Evolutionary conservation across 2,329 filamentous ascomycete species (phyloP).

Genomic region (Ramularia endophylla): DNA sequence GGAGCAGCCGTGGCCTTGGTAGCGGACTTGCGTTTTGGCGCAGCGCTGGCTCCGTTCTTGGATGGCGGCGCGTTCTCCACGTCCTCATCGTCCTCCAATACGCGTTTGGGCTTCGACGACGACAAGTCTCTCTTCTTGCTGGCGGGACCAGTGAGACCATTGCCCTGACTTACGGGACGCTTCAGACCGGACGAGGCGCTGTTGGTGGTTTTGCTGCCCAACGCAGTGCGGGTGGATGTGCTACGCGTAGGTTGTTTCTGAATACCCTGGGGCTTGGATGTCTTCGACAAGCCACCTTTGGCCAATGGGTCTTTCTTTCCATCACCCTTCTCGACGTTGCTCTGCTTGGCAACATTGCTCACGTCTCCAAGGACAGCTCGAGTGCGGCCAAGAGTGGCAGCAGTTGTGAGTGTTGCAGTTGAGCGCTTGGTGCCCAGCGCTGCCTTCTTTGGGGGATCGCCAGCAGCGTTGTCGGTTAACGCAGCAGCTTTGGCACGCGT

Average conservation of each 20-base stretch:
- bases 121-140: constrained; percentile 63
- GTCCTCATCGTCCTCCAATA: constrained; percentile 51
- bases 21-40: constrained; percentile 35
- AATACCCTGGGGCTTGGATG: constrained; percentile 69
- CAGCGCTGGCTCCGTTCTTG: constrained; percentile 39
- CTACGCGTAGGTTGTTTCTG: constrained; percentile 59
- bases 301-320: constrained; percentile 42
- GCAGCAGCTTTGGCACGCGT: constrained; percentile 89
- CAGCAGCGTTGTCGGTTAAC: constrained; percentile 46
- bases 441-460: constrained; percentile 52
- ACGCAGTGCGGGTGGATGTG: constrained; percentile 51
- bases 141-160: constrained; percentile 55
- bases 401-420: constrained; percentile 35
- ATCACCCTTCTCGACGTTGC: constrained; percentile 56
- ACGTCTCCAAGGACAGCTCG: constrained; percentile 87
- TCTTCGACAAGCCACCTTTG: constrained; percentile 70
- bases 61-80: constrained; percentile 62
- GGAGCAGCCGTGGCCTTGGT: constrained; percentile 36
- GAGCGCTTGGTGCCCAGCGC: constrained; percentile 40
- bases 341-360: constrained; percentile 85
- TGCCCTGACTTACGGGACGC: constrained; percentile 66
- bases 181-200: constrained; percentile 54
- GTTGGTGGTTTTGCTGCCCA: constrained; percentile 68
- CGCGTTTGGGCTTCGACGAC: constrained; percentile 45
- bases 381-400: constrained; percentile 49